Conservation (phyloP, 1,284 basidiomycete species). For the Cryptococcus jaspeensis region DNA sequence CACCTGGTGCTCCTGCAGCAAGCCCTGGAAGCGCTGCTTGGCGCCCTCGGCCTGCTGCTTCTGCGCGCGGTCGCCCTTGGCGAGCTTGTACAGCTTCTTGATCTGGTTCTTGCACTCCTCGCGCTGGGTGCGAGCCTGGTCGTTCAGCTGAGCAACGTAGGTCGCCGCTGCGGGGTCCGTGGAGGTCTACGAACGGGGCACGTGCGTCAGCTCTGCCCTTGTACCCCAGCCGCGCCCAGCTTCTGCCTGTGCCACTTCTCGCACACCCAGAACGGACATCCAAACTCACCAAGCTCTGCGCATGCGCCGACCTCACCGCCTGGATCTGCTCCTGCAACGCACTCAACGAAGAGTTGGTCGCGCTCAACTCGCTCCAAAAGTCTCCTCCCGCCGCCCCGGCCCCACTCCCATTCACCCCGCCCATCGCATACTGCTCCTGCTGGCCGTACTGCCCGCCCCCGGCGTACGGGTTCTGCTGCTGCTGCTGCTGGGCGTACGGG, state of each 20-base stretch:
- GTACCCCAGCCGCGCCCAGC: background rate
- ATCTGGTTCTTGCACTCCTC: constrained; percentile 71
- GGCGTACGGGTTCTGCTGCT: constrained; percentile 25
- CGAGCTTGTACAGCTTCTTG: constrained; percentile 71
- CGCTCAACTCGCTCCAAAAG: constrained; percentile 47
- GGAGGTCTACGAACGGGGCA: constrained; percentile 31
- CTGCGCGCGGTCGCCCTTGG: constrained; percentile 74
- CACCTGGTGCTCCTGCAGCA: constrained; percentile 64
- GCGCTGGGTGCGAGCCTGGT: constrained; percentile 74
- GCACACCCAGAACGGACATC: background rate
- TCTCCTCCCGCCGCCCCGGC: constrained; percentile 28
- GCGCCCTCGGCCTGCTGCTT: constrained; percentile 70
- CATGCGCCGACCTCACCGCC: constrained; percentile 45
- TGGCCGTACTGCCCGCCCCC: constrained; percentile 39
- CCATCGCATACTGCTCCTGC: constrained; percentile 41
- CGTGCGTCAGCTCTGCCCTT: background rate
- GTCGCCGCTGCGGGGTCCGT: constrained; percentile 44
- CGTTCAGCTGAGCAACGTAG: constrained; percentile 66
- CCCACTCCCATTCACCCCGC: constrained; percentile 26
- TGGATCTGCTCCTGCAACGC: constrained; percentile 48
- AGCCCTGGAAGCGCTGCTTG: constrained; percentile 53
- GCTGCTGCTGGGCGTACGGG: constrained; percentile 15
- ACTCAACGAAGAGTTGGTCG: constrained; percentile 35
- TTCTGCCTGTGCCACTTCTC: background rate
- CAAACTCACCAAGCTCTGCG: constrained; percentile 36